Evolutionary conservation across 805 yeast genomes (phyloP).

Genomic region (Saccharomyces eubayanus): DNA sequence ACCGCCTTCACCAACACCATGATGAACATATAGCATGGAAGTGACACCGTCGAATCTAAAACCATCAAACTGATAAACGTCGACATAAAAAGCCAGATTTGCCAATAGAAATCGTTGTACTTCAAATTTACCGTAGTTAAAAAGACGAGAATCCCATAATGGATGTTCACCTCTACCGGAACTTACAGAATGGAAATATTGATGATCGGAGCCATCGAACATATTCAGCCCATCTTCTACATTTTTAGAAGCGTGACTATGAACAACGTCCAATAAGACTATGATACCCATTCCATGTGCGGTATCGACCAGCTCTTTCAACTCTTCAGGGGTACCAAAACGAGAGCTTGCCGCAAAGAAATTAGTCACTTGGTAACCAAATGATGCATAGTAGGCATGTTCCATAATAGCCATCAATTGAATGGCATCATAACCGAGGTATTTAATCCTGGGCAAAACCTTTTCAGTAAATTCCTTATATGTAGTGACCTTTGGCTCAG

Average conservation of each 20-base stretch:
- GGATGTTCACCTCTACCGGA: constrained; percentile 86
- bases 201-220: constrained; percentile 93
- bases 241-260: constrained; percentile 91
- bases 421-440: constrained; percentile 83
- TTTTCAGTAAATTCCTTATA: constrained; percentile 77
- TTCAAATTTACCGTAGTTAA: constrained; percentile 87
- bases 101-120: constrained; percentile 79
- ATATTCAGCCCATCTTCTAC: constrained; percentile 87
- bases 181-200: constrained; percentile 68
- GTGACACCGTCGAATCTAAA: constrained; percentile 97
- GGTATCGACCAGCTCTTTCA: constrained; percentile 80
- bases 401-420: constrained; percentile 98
- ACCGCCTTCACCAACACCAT: constrained; percentile 76
- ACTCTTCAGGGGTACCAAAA: constrained; percentile 91
- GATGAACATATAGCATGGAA: constrained; percentile 83
- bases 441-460: constrained; percentile 74
- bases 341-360: constrained; percentile 87
- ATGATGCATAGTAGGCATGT: constrained; percentile 95
- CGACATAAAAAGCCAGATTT: constrained; percentile 75
- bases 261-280: constrained; percentile 86
- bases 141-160: constrained; percentile 93
- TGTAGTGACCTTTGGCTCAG: constrained; percentile 77
- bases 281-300: constrained; percentile 85
- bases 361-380: constrained; percentile 93
- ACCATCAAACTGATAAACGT: constrained; percentile 84